Evolutionary conservation across 1,284 basidiomycete species (phyloP).

Genomic region (Takashimella koratensis): DNA sequence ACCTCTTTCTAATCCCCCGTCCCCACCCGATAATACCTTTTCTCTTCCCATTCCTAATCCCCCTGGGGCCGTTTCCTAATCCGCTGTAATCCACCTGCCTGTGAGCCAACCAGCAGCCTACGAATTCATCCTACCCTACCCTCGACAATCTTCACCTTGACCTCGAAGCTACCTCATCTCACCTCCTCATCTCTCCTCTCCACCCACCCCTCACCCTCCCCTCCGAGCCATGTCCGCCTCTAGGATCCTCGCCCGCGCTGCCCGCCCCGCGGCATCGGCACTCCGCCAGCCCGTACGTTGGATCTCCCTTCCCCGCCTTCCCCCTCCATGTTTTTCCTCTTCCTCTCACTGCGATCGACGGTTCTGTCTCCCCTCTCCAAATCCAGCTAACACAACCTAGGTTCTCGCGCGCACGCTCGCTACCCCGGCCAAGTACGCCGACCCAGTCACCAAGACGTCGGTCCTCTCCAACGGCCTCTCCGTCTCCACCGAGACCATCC

Average conservation of each 20-base stretch:
- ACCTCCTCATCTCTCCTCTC: constrained; percentile 4
- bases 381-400: constrained; percentile 13
- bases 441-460: constrained; percentile 78
- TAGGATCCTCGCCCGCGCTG: constrained; percentile 38
- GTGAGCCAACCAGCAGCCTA: too few relatives aligned
- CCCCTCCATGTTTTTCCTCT: constrained; percentile 1
- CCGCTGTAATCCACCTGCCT: too few relatives aligned
- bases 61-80: background rate
- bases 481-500: constrained; percentile 86
- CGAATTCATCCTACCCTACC: too few relatives aligned
- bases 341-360: constrained; percentile 3
- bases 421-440: constrained; percentile 54
- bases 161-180: constrained; percentile 7
- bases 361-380: background rate
- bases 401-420: constrained; percentile 41
- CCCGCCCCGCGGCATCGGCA: constrained; percentile 25
- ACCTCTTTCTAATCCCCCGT: too few relatives aligned
- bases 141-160: too few relatives aligned
- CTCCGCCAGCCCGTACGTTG: constrained; percentile 23
- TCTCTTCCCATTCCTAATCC: background rate
- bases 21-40: background rate
- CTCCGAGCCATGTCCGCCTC: constrained; percentile 33
- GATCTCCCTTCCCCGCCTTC: background rate
- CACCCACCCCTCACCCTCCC: constrained; percentile 7
- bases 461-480: constrained; percentile 88